These are phyloP conservation scores for Saccharomycopsis capsularis DNA, from an alignment of 805 yeast species.

Conservation along the genomic window DNA sequence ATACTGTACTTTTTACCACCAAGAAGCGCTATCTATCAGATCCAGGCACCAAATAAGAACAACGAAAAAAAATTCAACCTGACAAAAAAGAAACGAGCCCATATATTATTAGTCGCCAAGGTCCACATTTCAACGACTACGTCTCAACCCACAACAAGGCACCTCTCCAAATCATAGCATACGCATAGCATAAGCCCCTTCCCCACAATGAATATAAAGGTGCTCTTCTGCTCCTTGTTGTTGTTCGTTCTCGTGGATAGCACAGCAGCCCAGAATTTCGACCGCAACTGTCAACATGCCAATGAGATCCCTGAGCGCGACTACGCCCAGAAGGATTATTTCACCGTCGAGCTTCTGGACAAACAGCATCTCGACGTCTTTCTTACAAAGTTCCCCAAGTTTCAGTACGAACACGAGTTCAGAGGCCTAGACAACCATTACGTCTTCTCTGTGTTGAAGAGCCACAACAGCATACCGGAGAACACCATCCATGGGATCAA, in stretches of 20 bases:
- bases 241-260: too few relatives aligned
- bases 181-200: too few relatives aligned
- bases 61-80: too few relatives aligned
- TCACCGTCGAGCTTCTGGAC: slow-evolving; percentile 49
- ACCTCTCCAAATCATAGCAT: too few relatives aligned
- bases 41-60: too few relatives aligned
- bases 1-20: too few relatives aligned
- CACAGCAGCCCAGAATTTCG: too few relatives aligned
- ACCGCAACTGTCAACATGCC: background rate
- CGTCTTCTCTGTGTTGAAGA: slow-evolving; percentile 53
- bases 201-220: background rate
- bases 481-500: slow-evolving; percentile 16
- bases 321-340: slow-evolving; percentile 47
- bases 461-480: slow-evolving; percentile 16
- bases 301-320: slow-evolving; percentile 37
- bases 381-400: slow-evolving; percentile 33
- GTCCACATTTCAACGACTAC: too few relatives aligned
- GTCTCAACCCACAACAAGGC: too few relatives aligned
- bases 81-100: too few relatives aligned
- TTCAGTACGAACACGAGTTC: slow-evolving; percentile 59
- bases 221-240: background rate
- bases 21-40: too few relatives aligned
- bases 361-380: slow-evolving; percentile 31
- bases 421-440: slow-evolving; percentile 55
- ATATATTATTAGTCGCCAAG: too few relatives aligned